Conservation (phyloP, 2,329 filamentous ascomycete species). For the Calonectria pteridis region DNA sequence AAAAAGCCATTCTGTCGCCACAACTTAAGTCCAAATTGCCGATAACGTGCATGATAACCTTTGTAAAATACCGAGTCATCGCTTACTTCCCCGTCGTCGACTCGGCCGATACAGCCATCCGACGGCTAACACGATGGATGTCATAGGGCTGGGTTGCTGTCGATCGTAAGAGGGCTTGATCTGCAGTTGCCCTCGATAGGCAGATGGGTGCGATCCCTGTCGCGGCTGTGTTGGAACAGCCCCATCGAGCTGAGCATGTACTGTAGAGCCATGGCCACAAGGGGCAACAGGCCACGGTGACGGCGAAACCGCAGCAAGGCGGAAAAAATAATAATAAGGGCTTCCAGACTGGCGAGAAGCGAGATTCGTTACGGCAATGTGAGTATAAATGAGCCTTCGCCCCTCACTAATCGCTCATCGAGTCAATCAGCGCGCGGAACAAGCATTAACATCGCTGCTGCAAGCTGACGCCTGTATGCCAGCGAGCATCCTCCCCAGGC, state of each 20-base stretch:
- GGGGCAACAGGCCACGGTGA: not conserved
- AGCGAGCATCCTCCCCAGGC: not conserved
- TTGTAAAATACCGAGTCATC: not conserved
- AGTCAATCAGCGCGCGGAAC: not conserved
- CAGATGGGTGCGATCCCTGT: not conserved
- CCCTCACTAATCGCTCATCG: not conserved
- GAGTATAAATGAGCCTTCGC: not conserved
- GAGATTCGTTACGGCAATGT: too few species aligned
- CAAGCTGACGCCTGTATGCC: not conserved
- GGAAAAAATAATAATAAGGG: too few species aligned
- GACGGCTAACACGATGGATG: not conserved
- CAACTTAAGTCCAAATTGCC: not conserved
- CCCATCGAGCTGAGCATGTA: not conserved
- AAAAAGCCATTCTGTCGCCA: not conserved
- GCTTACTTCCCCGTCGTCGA: not conserved
- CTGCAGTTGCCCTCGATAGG: not conserved
- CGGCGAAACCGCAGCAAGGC: not conserved
- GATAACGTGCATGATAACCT: not conserved
- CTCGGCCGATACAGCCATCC: not conserved
- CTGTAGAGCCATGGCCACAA: not conserved
- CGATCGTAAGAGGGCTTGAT: not conserved
- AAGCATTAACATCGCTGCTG: not conserved
- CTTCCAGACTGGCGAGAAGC: too few species aligned
- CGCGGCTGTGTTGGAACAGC: conserved; percentile 2
- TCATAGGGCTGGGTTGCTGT: not conserved